Base-by-base conservation (phyloP, 768 basidiomycete genomes). In the Leccinum incarnatum region DNA sequence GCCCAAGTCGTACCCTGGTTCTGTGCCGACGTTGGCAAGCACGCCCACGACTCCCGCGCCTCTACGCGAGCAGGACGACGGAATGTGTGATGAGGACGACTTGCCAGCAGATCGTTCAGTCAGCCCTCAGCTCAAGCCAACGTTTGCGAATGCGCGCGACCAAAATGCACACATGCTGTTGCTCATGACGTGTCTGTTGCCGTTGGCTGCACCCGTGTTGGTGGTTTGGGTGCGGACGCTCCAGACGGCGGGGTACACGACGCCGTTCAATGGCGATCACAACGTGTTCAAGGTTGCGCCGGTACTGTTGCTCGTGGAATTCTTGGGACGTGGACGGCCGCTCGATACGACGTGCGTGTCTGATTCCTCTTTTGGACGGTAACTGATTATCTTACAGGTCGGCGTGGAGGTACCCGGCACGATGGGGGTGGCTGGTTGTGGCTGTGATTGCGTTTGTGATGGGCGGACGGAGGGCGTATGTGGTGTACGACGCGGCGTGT, bases 211-310 rank as follows among this genome's bases (percentile, higher is more conserved):
- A 2, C 88, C 92, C 0, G 87, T 89, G 6, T 77, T 98, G 25
- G 87, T 83, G 2, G 93, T 96, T 2, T 98, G 95, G 95, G 88
- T 88, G 2, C 83, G 93, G 52, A 95, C 94, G 40, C 75, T 96
- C 11, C 79, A 83, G 37, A 90, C 90, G 1, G 89, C 92, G 10
- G 90, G 91, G 1, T 81, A 85, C 60, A 87, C 83, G 8, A 86
- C 87, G 5, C 90, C 90, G 2, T 95, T 94, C 71, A 82, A 86
- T 46, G 87, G 89, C 0, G 93, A 95, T 69, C 92, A 94, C 67
- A 82, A 83, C 67, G 81, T 88, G 60, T 64, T 87, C 47, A 82
- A 82, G 50, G 83, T 85, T 25, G 79, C 80, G 1, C 89, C 88
- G 6, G 86, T 84, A 68, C 72, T 91, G 12, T 65, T 86, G 32